Percentiles rank a stretch among this genome's conserved stretches.
These are phyloP conservation scores for Polychaeton citri DNA, from an alignment of 2,329 filamentous ascomycete genomes.

Conservation along the genomic window DNA sequence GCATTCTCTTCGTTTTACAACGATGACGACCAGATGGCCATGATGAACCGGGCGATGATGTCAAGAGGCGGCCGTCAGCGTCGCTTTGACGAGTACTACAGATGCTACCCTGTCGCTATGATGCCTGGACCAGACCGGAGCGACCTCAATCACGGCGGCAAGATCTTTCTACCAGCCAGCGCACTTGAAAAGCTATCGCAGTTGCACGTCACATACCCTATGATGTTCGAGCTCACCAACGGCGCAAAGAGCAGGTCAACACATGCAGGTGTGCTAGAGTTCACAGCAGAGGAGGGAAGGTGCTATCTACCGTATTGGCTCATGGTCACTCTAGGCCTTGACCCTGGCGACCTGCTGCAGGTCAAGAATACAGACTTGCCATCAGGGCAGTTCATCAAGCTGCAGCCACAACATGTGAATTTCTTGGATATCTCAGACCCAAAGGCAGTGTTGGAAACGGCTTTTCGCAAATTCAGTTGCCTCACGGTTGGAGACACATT, in stretches of 20 bases:
- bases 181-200: conserved; percentile 93
- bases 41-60: conserved; percentile 41
- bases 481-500: conserved; percentile 89
- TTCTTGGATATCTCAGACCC: conserved; percentile 97
- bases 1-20: conserved; percentile 28
- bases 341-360: conserved; percentile 88
- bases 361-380: conserved; percentile 89
- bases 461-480: conserved; percentile 89
- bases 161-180: conserved; percentile 93
- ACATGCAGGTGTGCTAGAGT: conserved; percentile 91
- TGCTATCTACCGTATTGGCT: conserved; percentile 96
- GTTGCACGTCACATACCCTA: conserved; percentile 91
- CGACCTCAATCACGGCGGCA: conserved; percentile 89
- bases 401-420: conserved; percentile 82
- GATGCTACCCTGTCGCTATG: conserved; percentile 93
- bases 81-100: conserved; percentile 96
- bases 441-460: conserved; percentile 91
- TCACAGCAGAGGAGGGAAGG: conserved; percentile 92
- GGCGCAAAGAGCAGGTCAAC: conserved; percentile 67
- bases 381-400: conserved; percentile 83
- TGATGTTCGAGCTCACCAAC: conserved; percentile 93
- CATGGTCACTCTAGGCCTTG: conserved; percentile 81
- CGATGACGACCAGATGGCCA: conserved; percentile 38
- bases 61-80: conserved; percentile 42
- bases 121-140: conserved; percentile 78